Conservation (phyloP, 2,329 filamentous ascomycete genomes). For the Hymenoscyphus repandus region DNA sequence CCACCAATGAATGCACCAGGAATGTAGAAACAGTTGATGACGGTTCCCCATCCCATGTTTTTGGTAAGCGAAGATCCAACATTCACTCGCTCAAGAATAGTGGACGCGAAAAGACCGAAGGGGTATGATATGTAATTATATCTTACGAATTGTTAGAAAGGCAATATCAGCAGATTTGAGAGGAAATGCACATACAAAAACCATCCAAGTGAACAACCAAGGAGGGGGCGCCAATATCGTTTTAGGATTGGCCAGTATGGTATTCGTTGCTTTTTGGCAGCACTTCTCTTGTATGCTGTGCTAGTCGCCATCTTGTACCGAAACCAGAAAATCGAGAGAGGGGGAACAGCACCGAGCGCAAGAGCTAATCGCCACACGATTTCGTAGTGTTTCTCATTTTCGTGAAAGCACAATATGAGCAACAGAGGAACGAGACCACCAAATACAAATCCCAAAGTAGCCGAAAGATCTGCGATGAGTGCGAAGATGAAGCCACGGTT, state of each 20-base stretch:
- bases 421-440: conserved; percentile 39
- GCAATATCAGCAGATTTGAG: conserved; percentile 35
- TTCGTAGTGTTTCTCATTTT: conserved; percentile 36
- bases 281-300: conserved; percentile 34
- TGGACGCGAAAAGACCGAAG: conserved; percentile 78
- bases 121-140: conserved; percentile 54
- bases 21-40: conserved; percentile 85
- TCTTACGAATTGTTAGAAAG: no score
- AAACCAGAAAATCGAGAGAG: conserved; percentile 47
- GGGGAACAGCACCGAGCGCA: conserved; percentile 40
- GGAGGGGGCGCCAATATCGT: conserved; percentile 59
- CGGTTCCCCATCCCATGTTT: conserved; percentile 80
- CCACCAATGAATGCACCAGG: conserved; percentile 76
- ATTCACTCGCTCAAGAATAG: conserved; percentile 62
- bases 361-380: conserved; percentile 48
- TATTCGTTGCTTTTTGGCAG: conserved; percentile 34
- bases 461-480: conserved; percentile 45
- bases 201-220: conserved; percentile 28
- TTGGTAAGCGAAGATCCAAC: conserved; percentile 61
- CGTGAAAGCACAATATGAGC: conserved; percentile 45
- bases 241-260: conserved; percentile 48
- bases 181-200: conserved; percentile 35
- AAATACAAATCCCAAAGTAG: conserved; percentile 45
- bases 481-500: conserved; percentile 51
- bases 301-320: conserved; percentile 46